These are phyloP conservation scores for Corymbia citriodora DNA, from an alignment of 441 rosid genomes.

Conservation along the genomic window DNA sequence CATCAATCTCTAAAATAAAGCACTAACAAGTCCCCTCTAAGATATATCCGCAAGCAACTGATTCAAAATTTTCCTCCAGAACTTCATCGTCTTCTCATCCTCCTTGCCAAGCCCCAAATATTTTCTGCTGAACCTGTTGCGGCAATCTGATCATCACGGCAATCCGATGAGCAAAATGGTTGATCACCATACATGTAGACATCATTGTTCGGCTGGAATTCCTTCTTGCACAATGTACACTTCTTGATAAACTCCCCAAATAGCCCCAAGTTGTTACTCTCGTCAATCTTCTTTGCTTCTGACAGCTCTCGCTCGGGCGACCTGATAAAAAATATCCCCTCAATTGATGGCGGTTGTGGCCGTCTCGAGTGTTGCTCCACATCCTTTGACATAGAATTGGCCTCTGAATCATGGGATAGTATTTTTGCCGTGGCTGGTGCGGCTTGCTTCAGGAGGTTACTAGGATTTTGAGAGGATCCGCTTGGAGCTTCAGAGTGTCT, in stretches of 20 bases:
- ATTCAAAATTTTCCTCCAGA: neutral
- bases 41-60: neutral
- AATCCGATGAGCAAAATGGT: neutral
- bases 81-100: neutral
- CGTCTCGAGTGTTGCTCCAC: neutral
- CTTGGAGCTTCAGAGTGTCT: neutral
- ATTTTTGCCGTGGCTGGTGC: neutral
- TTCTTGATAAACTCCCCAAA: slow-evolving; percentile 15
- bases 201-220: neutral
- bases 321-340: neutral
- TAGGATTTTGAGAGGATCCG: neutral
- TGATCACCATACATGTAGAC: slow-evolving; percentile 14
- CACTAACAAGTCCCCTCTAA: neutral
- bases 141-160: neutral
- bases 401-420: neutral
- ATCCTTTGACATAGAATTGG: neutral
- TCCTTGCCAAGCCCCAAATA: neutral
- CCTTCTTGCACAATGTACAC: slow-evolving; percentile 29
- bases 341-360: neutral
- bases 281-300: neutral
- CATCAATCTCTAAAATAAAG: neutral
- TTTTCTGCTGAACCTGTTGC: neutral
- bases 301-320: neutral
- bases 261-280: neutral
- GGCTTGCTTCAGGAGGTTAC: neutral